These are phyloP conservation scores for Teunomyces barrocoloradensis DNA, from an alignment of 805 yeast genomes.

Conservation along the genomic window DNA sequence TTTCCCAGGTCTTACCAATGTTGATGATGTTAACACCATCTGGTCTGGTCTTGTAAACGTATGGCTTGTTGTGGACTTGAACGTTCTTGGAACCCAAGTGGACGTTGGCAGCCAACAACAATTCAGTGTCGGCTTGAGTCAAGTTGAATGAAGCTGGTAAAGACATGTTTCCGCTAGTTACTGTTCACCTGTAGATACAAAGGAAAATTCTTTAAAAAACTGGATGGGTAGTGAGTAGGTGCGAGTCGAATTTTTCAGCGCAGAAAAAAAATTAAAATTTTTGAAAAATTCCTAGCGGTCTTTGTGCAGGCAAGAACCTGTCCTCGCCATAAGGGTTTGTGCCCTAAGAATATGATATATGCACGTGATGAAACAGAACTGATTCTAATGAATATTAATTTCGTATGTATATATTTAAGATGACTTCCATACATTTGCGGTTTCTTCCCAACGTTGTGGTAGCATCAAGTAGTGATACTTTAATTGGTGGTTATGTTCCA, in stretches of 20 bases:
- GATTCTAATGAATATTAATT: neutral
- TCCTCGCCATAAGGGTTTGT: slow-evolving; percentile 3
- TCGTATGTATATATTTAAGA: neutral
- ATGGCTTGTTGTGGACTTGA: slow-evolving; percentile 96
- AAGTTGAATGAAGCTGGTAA: slow-evolving; percentile 86
- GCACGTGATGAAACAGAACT: slow-evolving; percentile 2
- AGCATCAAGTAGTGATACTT: slow-evolving; percentile 36
- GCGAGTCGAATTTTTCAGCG: slow-evolving; percentile 4
- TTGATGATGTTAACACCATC: slow-evolving; percentile 99
- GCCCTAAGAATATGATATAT: neutral
- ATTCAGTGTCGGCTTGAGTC: slow-evolving; percentile 98
- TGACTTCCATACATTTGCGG: neutral
- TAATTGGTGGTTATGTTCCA: slow-evolving; percentile 23
- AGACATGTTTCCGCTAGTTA: slow-evolving; percentile 49
- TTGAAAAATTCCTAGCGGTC: neutral
- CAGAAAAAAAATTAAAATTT: slow-evolving; percentile 1
- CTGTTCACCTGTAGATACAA: slow-evolving; percentile 4
- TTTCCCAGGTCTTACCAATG: slow-evolving; percentile 99
- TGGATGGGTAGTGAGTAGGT: slow-evolving; percentile 4
- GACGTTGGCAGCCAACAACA: slow-evolving; percentile 98
- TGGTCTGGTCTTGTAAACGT: slow-evolving; percentile 97
- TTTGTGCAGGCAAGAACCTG: neutral
- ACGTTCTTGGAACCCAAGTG: slow-evolving; percentile 99
- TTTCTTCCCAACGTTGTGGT: slow-evolving; percentile 28
- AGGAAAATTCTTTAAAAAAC: slow-evolving; percentile 4